Evolutionary conservation across 83 land plant species (phyloP).

Genomic region (Picea abies): DNA sequence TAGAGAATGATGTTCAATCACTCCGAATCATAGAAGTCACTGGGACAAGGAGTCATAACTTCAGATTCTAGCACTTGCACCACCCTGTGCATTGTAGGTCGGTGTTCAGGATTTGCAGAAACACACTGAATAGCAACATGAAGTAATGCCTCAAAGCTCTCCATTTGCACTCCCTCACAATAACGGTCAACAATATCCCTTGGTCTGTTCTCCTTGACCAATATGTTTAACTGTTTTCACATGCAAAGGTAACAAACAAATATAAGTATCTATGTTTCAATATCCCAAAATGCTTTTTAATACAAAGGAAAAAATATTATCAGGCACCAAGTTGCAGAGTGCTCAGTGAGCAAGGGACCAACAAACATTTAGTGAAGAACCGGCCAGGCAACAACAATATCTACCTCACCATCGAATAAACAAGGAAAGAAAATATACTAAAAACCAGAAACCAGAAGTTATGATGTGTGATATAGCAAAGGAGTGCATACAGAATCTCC

Average conservation of each 20-base stretch:
- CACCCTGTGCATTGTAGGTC: constrained; percentile 90
- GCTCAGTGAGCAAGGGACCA: too few species aligned
- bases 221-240: constrained; percentile 59
- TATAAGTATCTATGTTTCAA: too few species aligned
- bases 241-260: constrained; percentile 7
- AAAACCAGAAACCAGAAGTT: too few species aligned
- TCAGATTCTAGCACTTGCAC: constrained; percentile 83
- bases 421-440: too few species aligned
- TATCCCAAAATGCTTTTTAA: too few species aligned
- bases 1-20: constrained; percentile 15
- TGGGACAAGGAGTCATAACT: constrained; percentile 88
- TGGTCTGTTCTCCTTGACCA: constrained; percentile 57
- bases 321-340: too few species aligned
- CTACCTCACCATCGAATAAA: too few species aligned
- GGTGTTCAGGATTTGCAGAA: constrained; percentile 70
- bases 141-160: constrained; percentile 71
- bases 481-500: too few species aligned
- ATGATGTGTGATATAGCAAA: too few species aligned
- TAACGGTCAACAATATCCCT: constrained; percentile 67
- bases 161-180: constrained; percentile 73
- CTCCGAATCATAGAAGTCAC: constrained; percentile 82
- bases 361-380: too few species aligned
- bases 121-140: constrained; percentile 73
- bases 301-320: background rate
- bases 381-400: too few species aligned